phyloP scores from a whole-genome alignment of 331 rosid species.

The Arachis monticola region DNA sequence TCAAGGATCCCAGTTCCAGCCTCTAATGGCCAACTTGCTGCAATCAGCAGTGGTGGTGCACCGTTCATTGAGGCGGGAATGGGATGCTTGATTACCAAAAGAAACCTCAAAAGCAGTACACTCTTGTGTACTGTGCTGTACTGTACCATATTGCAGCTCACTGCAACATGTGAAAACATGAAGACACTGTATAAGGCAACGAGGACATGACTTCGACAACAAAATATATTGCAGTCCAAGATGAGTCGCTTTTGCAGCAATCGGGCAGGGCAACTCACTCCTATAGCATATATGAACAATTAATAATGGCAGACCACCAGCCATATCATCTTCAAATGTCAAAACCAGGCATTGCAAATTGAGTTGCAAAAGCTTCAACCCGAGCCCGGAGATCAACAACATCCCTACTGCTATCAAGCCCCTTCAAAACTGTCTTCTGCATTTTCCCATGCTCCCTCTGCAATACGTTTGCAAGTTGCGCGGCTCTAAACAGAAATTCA shows the following conservation, averaged over 20 bases:
- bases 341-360: slow-evolving; percentile 90
- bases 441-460: slow-evolving; percentile 81
- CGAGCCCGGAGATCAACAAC: slow-evolving; percentile 67
- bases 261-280: slow-evolving; percentile 23
- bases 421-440: slow-evolving; percentile 56
- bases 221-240: slow-evolving; percentile 25
- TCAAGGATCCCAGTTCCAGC: slow-evolving; percentile 44
- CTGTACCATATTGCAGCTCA: slow-evolving; percentile 39
- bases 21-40: slow-evolving; percentile 35
- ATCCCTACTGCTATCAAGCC: slow-evolving; percentile 70
- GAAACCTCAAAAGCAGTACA: slow-evolving; percentile 35
- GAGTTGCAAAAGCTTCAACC: slow-evolving; percentile 80
- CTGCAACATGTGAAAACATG: slow-evolving; percentile 37
- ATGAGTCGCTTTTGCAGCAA: slow-evolving; percentile 21
- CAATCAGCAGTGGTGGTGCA: slow-evolving; percentile 32
- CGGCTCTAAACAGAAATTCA: slow-evolving; percentile 77
- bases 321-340: slow-evolving; percentile 54
- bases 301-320: slow-evolving; percentile 24
- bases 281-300: slow-evolving; percentile 33
- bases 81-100: slow-evolving; percentile 44
- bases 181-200: slow-evolving; percentile 19
- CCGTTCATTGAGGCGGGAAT: slow-evolving; percentile 40
- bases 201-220: slow-evolving; percentile 35
- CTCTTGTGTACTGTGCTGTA: slow-evolving; percentile 34
- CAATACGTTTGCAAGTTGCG: slow-evolving; percentile 65